These are phyloP conservation scores for Ceratobasidium sp. DNA, from an alignment of 1,284 basidiomycete genomes.

Conservation along the genomic window DNA sequence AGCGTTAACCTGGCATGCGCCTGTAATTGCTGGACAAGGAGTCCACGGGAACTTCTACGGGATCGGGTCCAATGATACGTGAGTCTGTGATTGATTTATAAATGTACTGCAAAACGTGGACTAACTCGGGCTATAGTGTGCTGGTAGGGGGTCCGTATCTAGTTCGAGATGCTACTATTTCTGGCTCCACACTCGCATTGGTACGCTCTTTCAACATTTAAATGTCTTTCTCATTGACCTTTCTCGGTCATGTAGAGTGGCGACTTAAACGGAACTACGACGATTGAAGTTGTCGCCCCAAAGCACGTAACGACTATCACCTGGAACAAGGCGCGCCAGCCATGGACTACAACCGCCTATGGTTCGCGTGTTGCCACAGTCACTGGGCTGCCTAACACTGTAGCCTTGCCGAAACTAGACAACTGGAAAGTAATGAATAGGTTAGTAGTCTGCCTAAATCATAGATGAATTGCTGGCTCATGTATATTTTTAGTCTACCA, in stretches of 20 bases:
- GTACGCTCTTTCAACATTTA: neutral
- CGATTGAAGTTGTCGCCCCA: conserved; percentile 47
- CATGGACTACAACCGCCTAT: conserved; percentile 53
- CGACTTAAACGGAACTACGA: conserved; percentile 47
- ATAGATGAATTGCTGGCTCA: neutral
- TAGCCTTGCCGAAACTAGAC: conserved; percentile 57
- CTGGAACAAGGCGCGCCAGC: conserved; percentile 56
- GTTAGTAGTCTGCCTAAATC: neutral
- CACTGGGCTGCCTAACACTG: conserved; percentile 45
- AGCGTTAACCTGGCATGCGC: conserved; percentile 46
- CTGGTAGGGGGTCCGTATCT: conserved; percentile 47
- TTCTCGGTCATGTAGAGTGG: conserved; percentile 31
- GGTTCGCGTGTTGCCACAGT: conserved; percentile 57
- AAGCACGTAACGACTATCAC: conserved; percentile 40
- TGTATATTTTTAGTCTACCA: conserved; percentile 59
- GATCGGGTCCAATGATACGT: conserved; percentile 50
- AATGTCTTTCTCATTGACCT: neutral
- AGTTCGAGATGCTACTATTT: conserved; percentile 44
- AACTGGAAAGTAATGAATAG: conserved; percentile 61
- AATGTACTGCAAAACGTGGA: neutral
- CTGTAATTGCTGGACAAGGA: conserved; percentile 28
- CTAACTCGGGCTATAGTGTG: conserved; percentile 17
- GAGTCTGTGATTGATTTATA: neutral
- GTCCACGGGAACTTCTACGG: conserved; percentile 47
- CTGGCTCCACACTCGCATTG: conserved; percentile 26